Percentiles rank a stretch among this genome's conserved stretches.
Conservation (phyloP, 768 basidiomycete genomes). For the Tulasnella sp. region DNA sequence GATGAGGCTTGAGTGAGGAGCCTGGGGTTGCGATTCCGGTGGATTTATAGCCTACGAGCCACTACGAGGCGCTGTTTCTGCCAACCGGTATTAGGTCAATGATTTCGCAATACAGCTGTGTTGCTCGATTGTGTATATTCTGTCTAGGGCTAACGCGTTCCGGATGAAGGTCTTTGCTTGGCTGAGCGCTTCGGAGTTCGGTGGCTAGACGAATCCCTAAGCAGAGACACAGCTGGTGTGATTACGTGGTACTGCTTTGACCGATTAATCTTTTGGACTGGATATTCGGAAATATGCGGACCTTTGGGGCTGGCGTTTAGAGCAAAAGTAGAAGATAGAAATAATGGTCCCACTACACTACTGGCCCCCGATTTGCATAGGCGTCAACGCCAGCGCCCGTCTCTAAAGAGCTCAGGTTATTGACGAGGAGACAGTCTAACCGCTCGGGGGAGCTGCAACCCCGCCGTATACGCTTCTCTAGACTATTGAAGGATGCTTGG, state of each 20-base stretch:
- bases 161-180: not conserved
- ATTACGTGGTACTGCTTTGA: not conserved
- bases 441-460: no score
- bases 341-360: no score
- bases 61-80: not conserved
- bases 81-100: not conserved
- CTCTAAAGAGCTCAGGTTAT: no score
- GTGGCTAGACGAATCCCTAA: not conserved
- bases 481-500: not conserved
- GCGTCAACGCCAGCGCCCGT: no score
- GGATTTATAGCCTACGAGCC: not conserved
- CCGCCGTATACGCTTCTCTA: no score
- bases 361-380: no score
- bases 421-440: no score
- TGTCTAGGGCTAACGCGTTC: not conserved
- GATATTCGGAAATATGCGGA: not conserved
- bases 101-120: not conserved
- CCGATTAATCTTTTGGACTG: no score
- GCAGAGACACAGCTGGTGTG: not conserved
- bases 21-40: not conserved
- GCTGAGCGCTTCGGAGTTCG: not conserved
- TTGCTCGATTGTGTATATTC: not conserved
- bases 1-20: not conserved
- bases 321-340: not conserved
- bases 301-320: not conserved